Percentiles rank a stretch among this genome's conserved stretches.
Evolutionary conservation across 1,139 yeast species (phyloP).

Genomic region (Kodamaea ohmeri): DNA sequence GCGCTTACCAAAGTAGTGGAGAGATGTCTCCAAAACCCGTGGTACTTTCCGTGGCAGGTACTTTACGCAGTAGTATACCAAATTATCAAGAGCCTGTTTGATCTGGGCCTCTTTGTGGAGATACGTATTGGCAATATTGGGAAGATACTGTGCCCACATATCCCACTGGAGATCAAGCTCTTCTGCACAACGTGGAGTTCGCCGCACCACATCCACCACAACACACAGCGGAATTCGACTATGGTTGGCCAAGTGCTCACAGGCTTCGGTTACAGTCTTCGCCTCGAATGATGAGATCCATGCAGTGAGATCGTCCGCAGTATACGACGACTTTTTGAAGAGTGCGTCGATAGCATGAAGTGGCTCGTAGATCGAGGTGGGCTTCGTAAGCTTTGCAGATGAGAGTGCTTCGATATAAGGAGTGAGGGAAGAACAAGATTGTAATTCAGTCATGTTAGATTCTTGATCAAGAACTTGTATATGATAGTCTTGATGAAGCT

Average conservation of each 20-base stretch:
- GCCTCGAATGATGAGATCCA: conserved; percentile 34
- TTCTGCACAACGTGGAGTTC: conserved; percentile 34
- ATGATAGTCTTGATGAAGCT: no score
- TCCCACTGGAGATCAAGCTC: conserved; percentile 38
- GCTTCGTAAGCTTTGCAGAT: not conserved
- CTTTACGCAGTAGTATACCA: conserved; percentile 28
- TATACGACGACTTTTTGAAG: conserved; percentile 1
- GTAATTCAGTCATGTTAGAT: no score
- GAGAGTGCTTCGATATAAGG: conserved; percentile 2
- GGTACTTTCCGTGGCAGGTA: conserved; percentile 24
- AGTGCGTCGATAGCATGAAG: not conserved
- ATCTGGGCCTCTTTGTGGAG: conserved; percentile 20
- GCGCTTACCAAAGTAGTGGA: conserved; percentile 13
- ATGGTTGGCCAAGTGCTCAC: conserved; percentile 25
- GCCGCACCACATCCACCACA: conserved; percentile 31
- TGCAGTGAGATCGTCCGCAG: conserved; percentile 16
- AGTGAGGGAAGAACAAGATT: not conserved
- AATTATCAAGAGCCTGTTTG: conserved; percentile 24
- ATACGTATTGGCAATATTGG: conserved; percentile 18
- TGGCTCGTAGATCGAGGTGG: not conserved
- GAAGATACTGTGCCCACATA: conserved; percentile 30
- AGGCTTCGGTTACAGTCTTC: conserved; percentile 27
- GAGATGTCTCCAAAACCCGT: conserved; percentile 17
- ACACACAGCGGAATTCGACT: conserved; percentile 38
- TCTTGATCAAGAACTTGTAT: no score